Evolutionary conservation across 1,139 yeast species (phyloP), one percentile per base, ranked within the genome.

Genomic region (Martiniozyma asiatica): DNA sequence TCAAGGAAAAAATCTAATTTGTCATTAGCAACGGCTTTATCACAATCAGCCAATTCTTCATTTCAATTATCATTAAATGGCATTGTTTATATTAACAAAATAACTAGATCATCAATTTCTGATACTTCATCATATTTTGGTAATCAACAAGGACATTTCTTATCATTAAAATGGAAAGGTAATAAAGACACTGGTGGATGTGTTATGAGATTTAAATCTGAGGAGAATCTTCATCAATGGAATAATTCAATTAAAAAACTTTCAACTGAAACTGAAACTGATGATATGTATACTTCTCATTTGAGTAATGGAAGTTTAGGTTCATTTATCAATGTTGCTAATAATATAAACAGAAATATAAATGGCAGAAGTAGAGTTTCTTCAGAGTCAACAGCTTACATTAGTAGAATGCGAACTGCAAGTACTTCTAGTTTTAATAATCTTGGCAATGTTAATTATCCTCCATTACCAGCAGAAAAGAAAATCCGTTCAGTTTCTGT

Each of bases 141-240:
- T 4, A 27, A 24, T 14, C 24, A 13, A 4, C 35, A 50, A 17
- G 74, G 73, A 3, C 71, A 75, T 46, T 67, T 72, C 7, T 57
- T 78, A 43, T 68, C 76, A 26, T 68, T 79, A 8, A 68, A 81
- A n/a, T 79, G 89, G 89, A 71, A 75, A 17, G 85, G 89, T 2
- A 65, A 73, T 37, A 76, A 73, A 47, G 92, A 79, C 42, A 72
- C 76, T 31, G 89, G 89, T 2, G 73, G 80, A 14, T 79, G 79
- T 43, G 65, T 78, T 16, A 62, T 79, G 45, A 64, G 74, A 37
- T 79, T 76, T 51, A 67, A 72, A 43, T 72, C 74, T 23, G 89
- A 78, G 43, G 92, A 79, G 48, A 60, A 65, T 8, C 60, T 84
- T 40, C 66, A 67, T 36, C 82, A 75, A 51, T 79, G 89, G 89